Conservation (phyloP, 2,329 filamentous ascomycete species). For the Fusarium redolens region DNA sequence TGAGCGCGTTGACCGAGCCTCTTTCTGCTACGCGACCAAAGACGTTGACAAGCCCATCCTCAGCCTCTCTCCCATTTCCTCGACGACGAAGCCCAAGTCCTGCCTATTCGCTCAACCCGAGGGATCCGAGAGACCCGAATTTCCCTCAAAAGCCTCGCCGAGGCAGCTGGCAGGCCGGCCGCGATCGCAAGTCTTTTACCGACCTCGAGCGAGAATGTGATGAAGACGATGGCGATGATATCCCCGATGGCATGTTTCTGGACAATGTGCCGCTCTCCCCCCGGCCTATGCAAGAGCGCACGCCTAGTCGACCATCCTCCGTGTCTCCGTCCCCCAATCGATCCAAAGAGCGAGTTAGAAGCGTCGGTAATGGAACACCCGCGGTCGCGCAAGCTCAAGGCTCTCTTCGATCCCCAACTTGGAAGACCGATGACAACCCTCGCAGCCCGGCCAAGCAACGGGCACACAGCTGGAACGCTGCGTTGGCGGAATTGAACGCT, state of each 20-base stretch:
- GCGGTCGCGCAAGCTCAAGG: constrained; percentile 68
- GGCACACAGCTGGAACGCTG: constrained; percentile 80
- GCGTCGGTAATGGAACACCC: constrained; percentile 73
- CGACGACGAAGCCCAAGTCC: constrained; percentile 65
- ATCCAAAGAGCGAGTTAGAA: constrained; percentile 63
- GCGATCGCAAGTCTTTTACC: constrained; percentile 72
- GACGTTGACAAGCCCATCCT: constrained; percentile 45
- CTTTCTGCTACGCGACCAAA: constrained; percentile 45
- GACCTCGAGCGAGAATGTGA: constrained; percentile 82
- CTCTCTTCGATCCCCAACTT: constrained; percentile 67
- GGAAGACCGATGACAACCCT: constrained; percentile 60
- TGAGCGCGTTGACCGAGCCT: constrained; percentile 52
- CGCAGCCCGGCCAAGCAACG: constrained; percentile 62
- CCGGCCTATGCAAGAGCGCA: constrained; percentile 67
- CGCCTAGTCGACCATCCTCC: constrained; percentile 64
- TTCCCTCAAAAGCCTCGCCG: constrained; percentile 58
- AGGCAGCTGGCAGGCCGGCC: constrained; percentile 78
- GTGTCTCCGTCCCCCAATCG: constrained; percentile 66
- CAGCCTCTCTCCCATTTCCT: constrained; percentile 52
- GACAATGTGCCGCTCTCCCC: constrained; percentile 88
- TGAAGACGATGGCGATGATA: constrained; percentile 79
- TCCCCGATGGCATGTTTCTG: constrained; percentile 81
- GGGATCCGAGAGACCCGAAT: constrained; percentile 58
- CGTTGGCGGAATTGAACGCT: constrained; percentile 73
- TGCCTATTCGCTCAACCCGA: constrained; percentile 57